Evolutionary conservation across 2,329 filamentous ascomycete genomes (phyloP).

Genomic region (Orbilia javanica): DNA sequence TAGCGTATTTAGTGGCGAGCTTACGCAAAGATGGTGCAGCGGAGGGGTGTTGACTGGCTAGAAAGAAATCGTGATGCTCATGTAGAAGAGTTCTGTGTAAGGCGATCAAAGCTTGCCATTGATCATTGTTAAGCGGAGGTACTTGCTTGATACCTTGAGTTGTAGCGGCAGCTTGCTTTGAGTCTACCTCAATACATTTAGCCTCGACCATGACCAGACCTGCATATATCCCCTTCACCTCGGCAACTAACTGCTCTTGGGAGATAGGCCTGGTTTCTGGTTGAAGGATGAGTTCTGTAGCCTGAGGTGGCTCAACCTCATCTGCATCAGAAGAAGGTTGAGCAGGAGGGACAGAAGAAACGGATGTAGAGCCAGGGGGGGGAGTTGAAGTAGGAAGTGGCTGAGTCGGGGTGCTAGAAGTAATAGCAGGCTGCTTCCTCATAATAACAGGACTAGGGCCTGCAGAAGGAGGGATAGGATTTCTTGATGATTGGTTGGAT

Average conservation of each 20-base stretch:
- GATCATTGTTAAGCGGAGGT: conserved; percentile 71
- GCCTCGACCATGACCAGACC: conserved; percentile 87
- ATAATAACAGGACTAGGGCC: conserved; percentile 7
- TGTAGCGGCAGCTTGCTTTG: conserved; percentile 70
- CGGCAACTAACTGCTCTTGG: conserved; percentile 81
- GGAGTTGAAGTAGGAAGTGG: too few relatives aligned
- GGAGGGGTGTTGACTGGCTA: conserved; percentile 87
- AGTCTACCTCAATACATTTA: conserved; percentile 87
- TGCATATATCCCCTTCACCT: conserved; percentile 86
- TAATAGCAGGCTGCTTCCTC: conserved; percentile 6
- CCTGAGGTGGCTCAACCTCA: conserved; percentile 52
- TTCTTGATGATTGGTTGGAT: conserved; percentile 4
- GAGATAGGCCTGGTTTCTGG: conserved; percentile 77
- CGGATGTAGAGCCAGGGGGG: not conserved
- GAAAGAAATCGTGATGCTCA: conserved; percentile 87
- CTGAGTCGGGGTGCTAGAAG: not conserved
- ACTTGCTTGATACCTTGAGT: conserved; percentile 58
- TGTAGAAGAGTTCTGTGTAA: conserved; percentile 84
- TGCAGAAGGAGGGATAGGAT: conserved; percentile 12
- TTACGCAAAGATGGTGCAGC: conserved; percentile 76
- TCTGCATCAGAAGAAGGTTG: conserved; percentile 26
- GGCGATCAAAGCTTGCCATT: conserved; percentile 87
- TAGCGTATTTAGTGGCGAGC: conserved; percentile 83
- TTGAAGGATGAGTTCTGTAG: conserved; percentile 69
- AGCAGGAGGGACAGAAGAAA: conserved; percentile 2